Evolutionary conservation across 805 yeast genomes (phyloP).

Genomic region (Yarrowia phangngaensis): DNA sequence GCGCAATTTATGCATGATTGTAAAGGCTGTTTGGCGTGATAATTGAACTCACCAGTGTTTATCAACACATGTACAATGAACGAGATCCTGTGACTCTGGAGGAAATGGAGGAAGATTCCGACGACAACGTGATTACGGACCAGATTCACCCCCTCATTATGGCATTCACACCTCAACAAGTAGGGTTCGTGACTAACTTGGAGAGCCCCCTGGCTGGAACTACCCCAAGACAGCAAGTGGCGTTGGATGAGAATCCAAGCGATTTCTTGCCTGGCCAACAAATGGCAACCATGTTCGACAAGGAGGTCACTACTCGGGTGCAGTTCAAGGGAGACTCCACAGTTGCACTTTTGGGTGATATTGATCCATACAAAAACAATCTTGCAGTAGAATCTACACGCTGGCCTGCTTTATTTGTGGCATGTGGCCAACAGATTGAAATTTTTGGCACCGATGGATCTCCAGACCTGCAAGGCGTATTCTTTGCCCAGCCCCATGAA

Average conservation of each 20-base stretch:
- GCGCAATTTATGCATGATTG: neutral
- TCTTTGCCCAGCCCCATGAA: neutral
- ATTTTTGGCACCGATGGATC: conserved; percentile 6
- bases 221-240: conserved; percentile 5
- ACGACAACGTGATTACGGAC: neutral
- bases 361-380: conserved; percentile 4
- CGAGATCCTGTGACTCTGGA: conserved; percentile 26
- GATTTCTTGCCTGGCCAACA: conserved; percentile 15
- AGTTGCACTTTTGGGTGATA: conserved; percentile 1
- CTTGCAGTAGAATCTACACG: conserved; percentile 22
- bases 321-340: conserved; percentile 19
- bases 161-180: conserved; percentile 20
- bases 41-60: neutral
- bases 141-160: neutral
- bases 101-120: conserved; percentile 20
- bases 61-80: conserved; percentile 26
- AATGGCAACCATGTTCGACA: conserved; percentile 20
- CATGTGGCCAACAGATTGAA: conserved; percentile 18
- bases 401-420: conserved; percentile 13
- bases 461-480: conserved; percentile 4
- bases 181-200: conserved; percentile 9
- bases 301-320: conserved; percentile 4
- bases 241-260: conserved; percentile 5
- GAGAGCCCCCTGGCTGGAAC: conserved; percentile 9
- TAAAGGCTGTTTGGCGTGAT: neutral